These are phyloP conservation scores for Phytophthora litchii DNA, from an alignment of 352 stramenopile species.

Conservation along the genomic window DNA sequence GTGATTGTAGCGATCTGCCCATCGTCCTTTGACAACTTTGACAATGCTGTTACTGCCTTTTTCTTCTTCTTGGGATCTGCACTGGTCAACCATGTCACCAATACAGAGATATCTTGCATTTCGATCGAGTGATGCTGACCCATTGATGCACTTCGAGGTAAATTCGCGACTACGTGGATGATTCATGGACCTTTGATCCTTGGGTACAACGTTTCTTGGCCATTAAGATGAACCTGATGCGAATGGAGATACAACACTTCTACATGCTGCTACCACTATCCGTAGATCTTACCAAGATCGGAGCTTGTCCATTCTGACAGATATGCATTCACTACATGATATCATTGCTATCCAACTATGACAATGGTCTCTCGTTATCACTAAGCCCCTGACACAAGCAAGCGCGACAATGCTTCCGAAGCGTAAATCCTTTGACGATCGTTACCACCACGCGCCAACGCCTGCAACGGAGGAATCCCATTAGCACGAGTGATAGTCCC, in stretches of 20 bases:
- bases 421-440: conserved; percentile 4
- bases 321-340: too few relatives aligned
- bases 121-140: conserved; percentile 8
- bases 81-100: background rate
- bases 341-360: background rate
- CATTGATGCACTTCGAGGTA: background rate
- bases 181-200: background rate
- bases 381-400: background rate
- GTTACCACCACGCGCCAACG: background rate
- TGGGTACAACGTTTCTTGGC: background rate
- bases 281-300: too few relatives aligned
- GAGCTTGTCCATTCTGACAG: too few relatives aligned
- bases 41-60: conserved; percentile 2
- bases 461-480: background rate
- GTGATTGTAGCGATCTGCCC: background rate
- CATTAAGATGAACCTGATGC: background rate
- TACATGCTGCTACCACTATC: background rate
- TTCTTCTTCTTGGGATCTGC: background rate
- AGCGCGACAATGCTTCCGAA: background rate
- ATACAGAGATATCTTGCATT: background rate
- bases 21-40: background rate
- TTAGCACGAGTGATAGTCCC: background rate
- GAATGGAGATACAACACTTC: background rate
- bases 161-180: background rate
- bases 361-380: background rate